Evolutionary conservation across 352 stramenopile species (phyloP), one percentile per base, ranked within the genome.

Genomic region (Phytophthora tubulina): DNA sequence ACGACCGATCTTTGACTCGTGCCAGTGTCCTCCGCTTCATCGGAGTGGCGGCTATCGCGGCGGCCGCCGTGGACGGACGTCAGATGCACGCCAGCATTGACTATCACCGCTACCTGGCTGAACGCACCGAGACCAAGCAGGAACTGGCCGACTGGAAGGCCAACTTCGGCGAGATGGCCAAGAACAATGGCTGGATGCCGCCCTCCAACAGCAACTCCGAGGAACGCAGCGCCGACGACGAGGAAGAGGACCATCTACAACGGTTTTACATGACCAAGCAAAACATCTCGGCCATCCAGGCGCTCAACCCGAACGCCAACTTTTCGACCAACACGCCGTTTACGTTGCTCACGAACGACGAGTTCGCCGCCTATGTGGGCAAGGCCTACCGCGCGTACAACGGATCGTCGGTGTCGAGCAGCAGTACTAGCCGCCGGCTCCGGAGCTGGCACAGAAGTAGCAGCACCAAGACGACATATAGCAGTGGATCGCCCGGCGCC

Each of bases 251-350:
- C 61, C 76, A 76, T 30, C 51, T 74, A 17, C 75, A 85, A 33
- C 79, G 81, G 31, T 85, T 88, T 59, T 81, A 75, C 68, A 70
- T 89, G 75, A 76, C 81, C 31, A 86, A 86, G 51, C 60, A 81
- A 21, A 64, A 69, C 33, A 76, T 87, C 58, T 57, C 75, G 31
- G 58, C 51, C 48, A 63, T 82, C 15, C 60, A 82, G 44, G 38
- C 69, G 33, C 42, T 74, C 30, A 86, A 89, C 62, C 80, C 76
- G 39, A 59, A 79, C 49, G 83, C 79, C 31, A 72, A 75, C 31
- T 90, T 90, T 64, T 85, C 76, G 8, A 78, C 70, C 45, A 77
- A 84, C 68, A 81, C 81, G 13, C 79, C 79, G 32, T 91, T 91
- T 75, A 80, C 80, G 9, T 60, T 91, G 14, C 63, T 90, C 50